Evolutionary conservation across 106 monocot genomes (phyloP).

Genomic region (Narthecium ossifragum): DNA sequence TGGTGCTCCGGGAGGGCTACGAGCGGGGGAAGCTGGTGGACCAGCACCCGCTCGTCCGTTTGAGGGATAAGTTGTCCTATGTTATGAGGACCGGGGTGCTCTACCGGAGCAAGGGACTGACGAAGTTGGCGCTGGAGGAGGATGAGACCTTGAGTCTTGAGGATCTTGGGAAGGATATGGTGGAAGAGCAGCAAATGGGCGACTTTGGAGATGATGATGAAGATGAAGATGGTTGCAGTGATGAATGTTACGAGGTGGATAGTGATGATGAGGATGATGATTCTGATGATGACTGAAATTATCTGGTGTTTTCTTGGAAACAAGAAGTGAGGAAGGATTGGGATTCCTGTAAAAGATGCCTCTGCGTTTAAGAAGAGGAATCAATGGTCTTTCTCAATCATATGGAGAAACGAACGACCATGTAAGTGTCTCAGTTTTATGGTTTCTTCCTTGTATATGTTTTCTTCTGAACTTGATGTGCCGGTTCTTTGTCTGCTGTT

Average conservation of each 20-base stretch:
- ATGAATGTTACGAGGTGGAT: conserved; percentile 45
- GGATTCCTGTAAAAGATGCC: too few species aligned
- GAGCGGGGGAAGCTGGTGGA: conserved; percentile 78
- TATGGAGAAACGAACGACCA: too few species aligned
- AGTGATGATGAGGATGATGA: conserved; percentile 21
- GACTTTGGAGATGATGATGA: conserved; percentile 22
- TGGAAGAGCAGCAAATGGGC: conserved; percentile 7
- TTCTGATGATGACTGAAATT: conserved; percentile 20
- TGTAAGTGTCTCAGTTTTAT: too few species aligned
- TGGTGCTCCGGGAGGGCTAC: conserved; percentile 82
- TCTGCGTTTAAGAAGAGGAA: too few species aligned
- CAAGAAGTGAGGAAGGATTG: too few species aligned
- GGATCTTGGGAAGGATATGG: conserved; percentile 5
- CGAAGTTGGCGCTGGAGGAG: conserved; percentile 46
- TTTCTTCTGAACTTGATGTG: too few species aligned
- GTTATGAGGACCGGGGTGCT: conserved; percentile 87
- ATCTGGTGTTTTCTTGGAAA: too few species aligned
- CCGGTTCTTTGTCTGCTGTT: too few species aligned
- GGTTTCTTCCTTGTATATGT: too few species aligned
- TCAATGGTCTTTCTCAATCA: too few species aligned
- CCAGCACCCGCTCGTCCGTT: conserved; percentile 42
- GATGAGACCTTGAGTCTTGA: conserved; percentile 13
- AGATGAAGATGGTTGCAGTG: conserved; percentile 29
- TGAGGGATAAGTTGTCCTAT: conserved; percentile 79
- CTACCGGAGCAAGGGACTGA: conserved; percentile 59